A percentile compares a stretch with the other conserved stretches of the same genome.
Evolutionary conservation across 192 early-diverging fungal genomes (phyloP).

Genomic region (Backusella tarrabulga): DNA sequence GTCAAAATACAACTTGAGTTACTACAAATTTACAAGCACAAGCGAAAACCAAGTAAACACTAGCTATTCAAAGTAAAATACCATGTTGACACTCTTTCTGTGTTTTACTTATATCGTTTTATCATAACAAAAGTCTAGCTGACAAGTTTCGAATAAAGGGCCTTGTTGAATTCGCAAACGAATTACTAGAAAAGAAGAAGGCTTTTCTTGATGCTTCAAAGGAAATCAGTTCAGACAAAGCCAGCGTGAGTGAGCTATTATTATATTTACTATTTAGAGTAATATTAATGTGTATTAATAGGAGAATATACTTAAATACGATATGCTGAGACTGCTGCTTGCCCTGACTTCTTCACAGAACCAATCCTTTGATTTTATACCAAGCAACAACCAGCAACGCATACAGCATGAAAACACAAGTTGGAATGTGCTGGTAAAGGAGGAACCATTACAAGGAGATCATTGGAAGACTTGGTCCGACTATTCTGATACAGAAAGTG

Average conservation of each 20-base stretch:
- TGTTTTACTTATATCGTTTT: not conserved
- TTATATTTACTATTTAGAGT: too few relatives aligned
- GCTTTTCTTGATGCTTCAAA: not conserved
- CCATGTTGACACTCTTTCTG: not conserved
- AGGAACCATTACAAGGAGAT: slow-evolving; percentile 35
- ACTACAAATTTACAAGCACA: slow-evolving; percentile 23
- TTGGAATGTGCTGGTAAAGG: slow-evolving; percentile 30
- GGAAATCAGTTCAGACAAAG: not conserved
- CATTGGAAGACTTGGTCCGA: slow-evolving; percentile 34
- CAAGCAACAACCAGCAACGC: not conserved
- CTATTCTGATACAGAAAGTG: not conserved
- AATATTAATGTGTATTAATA: not conserved
- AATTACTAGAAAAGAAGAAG: not conserved
- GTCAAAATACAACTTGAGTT: not conserved
- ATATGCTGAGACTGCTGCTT: slow-evolving; percentile 16
- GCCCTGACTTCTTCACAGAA: not conserved
- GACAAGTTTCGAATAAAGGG: slow-evolving; percentile 22
- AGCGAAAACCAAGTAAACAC: slow-evolving; percentile 21
- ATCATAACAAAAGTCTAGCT: slow-evolving; percentile 3
- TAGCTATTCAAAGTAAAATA: not conserved
- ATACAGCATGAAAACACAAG: slow-evolving; percentile 1
- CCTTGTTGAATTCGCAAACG: not conserved
- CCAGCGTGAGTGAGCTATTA: too few relatives aligned
- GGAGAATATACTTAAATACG: slow-evolving; percentile 19
- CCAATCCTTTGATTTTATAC: not conserved